Percentiles rank a stretch among this genome's conserved stretches.
Evolutionary conservation across 257 asterid species (phyloP).

Genomic region (Primulina eburnea): DNA sequence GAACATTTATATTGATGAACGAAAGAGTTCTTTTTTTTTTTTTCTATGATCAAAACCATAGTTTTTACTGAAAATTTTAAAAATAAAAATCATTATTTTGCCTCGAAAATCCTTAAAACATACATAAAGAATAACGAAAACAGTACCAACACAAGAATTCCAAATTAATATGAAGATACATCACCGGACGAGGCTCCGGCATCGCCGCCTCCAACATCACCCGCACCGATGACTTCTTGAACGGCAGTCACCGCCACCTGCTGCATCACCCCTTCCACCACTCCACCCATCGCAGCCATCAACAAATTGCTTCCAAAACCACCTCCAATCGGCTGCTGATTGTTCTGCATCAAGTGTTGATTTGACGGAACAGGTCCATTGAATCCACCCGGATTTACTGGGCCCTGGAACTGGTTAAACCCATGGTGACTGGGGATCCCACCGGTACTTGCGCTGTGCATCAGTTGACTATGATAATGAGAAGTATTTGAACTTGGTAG

Average conservation of each 20-base stretch:
- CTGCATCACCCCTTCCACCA: constrained; percentile 44
- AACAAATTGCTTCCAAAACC: constrained; percentile 27
- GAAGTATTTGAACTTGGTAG: constrained; percentile 22
- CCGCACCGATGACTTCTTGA: constrained; percentile 24
- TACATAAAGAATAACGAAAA: too few species aligned
- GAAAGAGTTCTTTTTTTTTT: too few species aligned
- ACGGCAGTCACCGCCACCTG: constrained; percentile 38
- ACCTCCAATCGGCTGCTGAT: constrained; percentile 10
- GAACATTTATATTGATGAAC: too few species aligned
- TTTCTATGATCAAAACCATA: too few species aligned
- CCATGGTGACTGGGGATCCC: not conserved
- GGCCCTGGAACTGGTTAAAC: constrained; percentile 15
- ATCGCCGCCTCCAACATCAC: too few species aligned
- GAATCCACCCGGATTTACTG: not conserved
- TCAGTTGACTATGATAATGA: constrained; percentile 18
- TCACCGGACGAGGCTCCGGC: too few species aligned
- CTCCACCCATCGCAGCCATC: constrained; percentile 23
- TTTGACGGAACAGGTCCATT: constrained; percentile 11
- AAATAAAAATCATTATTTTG: too few species aligned
- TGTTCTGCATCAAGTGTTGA: constrained; percentile 7
- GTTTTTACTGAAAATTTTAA: too few species aligned
- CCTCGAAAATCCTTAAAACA: too few species aligned
- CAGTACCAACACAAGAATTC: too few species aligned
- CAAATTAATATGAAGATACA: too few species aligned
- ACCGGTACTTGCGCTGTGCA: constrained; percentile 29